phyloP scores from a whole-genome alignment of 2,329 filamentous ascomycete species.

The Xylariaceae sp. region DNA sequence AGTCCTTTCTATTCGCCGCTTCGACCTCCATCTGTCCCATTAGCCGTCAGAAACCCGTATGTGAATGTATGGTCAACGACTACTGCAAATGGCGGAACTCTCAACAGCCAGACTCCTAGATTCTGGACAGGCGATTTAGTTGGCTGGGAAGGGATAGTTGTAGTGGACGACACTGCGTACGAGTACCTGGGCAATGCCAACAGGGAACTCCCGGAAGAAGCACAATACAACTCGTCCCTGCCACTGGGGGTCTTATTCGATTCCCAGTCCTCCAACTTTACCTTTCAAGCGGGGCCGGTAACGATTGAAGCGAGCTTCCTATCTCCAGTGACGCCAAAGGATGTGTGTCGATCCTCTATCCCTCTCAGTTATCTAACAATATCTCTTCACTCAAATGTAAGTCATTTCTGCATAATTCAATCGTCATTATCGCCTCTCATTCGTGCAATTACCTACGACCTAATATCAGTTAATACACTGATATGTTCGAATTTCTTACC shows the following conservation, averaged over 20 bases:
- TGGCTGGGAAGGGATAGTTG: conserved; percentile 57
- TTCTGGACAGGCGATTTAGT: conserved; percentile 70
- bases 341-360: conserved; percentile 77
- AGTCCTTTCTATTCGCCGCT: conserved; percentile 51
- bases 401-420: too few species aligned
- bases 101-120: conserved; percentile 78
- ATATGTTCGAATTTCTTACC: too few species aligned
- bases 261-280: conserved; percentile 55
- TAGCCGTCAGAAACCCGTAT: conserved; percentile 65
- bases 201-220: conserved; percentile 46
- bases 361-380: conserved; percentile 80
- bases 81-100: conserved; percentile 70
- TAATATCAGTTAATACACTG: not conserved
- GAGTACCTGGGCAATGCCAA: conserved; percentile 56
- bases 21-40: conserved; percentile 61
- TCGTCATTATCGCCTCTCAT: too few species aligned
- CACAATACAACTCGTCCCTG: conserved; percentile 45
- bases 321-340: conserved; percentile 80
- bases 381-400: conserved; percentile 62
- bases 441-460: too few species aligned
- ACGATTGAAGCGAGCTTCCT: conserved; percentile 61
- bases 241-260: conserved; percentile 52
- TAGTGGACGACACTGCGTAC: conserved; percentile 48
- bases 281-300: conserved; percentile 45
- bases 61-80: conserved; percentile 64